Conservation (phyloP, 208 protist species). For the Leishmania lainsoni region DNA sequence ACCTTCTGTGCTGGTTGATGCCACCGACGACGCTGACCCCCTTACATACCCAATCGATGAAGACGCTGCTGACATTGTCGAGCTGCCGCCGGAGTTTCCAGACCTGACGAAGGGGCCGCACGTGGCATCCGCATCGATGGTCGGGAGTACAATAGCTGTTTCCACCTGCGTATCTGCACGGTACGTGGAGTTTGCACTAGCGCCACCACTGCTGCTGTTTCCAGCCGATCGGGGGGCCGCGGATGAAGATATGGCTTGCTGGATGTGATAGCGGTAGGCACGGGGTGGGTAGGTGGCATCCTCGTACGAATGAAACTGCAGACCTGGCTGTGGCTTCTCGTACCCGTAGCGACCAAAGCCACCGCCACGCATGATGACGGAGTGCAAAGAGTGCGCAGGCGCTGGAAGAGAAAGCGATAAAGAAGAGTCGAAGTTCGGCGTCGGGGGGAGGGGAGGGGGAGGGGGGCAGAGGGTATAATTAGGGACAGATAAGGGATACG, state of each 20-base stretch:
- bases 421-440: background rate
- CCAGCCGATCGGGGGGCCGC: background rate
- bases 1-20: constrained; percentile 13
- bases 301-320: constrained; percentile 54
- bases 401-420: background rate
- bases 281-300: constrained; percentile 74
- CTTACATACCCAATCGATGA: constrained; percentile 10
- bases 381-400: background rate
- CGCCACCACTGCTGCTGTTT: background rate
- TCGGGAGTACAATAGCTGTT: constrained; percentile 59
- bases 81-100: constrained; percentile 12
- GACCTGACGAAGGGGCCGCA: constrained; percentile 36
- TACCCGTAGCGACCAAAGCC: constrained; percentile 30
- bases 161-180: background rate
- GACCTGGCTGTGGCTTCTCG: constrained; percentile 33
- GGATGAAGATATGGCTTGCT: constrained; percentile 16
- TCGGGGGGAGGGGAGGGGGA: background rate
- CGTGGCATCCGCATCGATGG: constrained; percentile 66
- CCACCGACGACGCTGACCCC: constrained; percentile 8
- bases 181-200: background rate
- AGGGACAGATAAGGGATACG: background rate
- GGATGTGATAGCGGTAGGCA: constrained; percentile 69
- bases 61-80: constrained; percentile 8
- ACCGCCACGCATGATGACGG: constrained; percentile 28
- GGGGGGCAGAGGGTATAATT: background rate